Base-by-base conservation (phyloP, 2,329 filamentous ascomycete genomes). In the Epichloe brachyelytri region DNA sequence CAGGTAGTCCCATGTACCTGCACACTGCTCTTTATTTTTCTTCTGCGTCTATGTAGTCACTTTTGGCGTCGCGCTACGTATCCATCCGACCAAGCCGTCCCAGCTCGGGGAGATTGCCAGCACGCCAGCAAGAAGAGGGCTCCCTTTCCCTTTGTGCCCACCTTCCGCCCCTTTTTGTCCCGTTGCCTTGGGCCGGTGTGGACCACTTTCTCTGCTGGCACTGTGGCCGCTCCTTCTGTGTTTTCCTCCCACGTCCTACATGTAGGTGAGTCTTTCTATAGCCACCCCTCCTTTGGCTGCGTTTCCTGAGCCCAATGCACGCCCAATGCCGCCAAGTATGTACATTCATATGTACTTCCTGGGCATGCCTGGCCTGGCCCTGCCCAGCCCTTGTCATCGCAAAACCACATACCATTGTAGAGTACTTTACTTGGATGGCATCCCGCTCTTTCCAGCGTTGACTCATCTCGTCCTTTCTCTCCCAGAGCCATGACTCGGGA, bases 361-460 rank as follows among this genome's bases (percentile, higher is more conserved):
- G 48, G 26, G 43, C 48, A 40, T 33, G 37, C 34, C 43, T 41
- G 30, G 37, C 38, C 46, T 41, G 30, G 30, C 39, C 53, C 54
- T 40, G 53, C 53, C 40, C 47, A 41, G 40, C 48, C 43, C 49
- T 45, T 36, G 43, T 36, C 36, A 19, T 51, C 40, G 45, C 51
- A 46, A 50, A 50, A 19, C 11, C 38, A 34, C 48, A 44, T 48
- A 44, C 37, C 33, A 45, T 26, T 26, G 22, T 26, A 26, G 36
- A 40, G 47, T 51, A 51, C 51, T 51, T 51, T 40, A 53, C 41
- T 36, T 48, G 45, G 37, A 49, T 49, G 49, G 36, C 45, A 41
- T 51, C 49, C 48, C 46, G 46, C 52, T 40, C 49, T 51, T 41
- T 38, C 49, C 49, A 51, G 37, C 19, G 15, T 53, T 43, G 49